phyloP scores from a whole-genome alignment of 2,329 filamentous ascomycete genomes.

The Calonectria pteridis region DNA sequence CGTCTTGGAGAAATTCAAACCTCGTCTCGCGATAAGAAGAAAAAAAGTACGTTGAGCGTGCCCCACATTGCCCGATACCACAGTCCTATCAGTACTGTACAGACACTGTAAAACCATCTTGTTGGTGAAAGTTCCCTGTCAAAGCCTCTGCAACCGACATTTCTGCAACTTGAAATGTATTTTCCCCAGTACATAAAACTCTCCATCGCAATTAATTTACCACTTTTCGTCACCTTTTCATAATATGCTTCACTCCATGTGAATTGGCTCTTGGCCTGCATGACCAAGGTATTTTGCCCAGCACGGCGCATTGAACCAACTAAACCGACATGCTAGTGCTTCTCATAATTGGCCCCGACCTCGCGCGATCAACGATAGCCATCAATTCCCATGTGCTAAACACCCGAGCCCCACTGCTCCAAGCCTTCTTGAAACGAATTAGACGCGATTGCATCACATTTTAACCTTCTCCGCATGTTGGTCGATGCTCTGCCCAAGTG shows the following conservation, averaged over 20 bases:
- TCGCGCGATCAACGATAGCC: background rate
- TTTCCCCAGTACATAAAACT: background rate
- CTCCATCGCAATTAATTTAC: background rate
- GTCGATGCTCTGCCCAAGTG: background rate
- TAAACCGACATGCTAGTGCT: background rate
- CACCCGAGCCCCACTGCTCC: background rate
- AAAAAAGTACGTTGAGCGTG: constrained; percentile 23
- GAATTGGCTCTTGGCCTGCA: background rate
- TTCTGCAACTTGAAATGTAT: background rate
- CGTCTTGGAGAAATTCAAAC: constrained; percentile 14
- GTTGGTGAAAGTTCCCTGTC: background rate
- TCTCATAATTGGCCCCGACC: background rate
- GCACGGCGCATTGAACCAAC: background rate
- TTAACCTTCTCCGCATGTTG: background rate
- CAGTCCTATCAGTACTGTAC: constrained; percentile 1
- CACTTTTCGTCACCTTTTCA: background rate
- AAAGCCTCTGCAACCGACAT: background rate
- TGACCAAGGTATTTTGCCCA: background rate
- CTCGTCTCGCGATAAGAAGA: constrained; percentile 34
- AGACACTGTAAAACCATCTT: background rate
- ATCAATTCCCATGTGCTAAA: background rate
- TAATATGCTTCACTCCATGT: background rate
- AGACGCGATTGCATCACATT: background rate
- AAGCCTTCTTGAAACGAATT: background rate
- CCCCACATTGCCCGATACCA: constrained; percentile 19